These are phyloP conservation scores for Trifolium dubium DNA, from an alignment of 306 rosid species.

Conservation along the genomic window DNA sequence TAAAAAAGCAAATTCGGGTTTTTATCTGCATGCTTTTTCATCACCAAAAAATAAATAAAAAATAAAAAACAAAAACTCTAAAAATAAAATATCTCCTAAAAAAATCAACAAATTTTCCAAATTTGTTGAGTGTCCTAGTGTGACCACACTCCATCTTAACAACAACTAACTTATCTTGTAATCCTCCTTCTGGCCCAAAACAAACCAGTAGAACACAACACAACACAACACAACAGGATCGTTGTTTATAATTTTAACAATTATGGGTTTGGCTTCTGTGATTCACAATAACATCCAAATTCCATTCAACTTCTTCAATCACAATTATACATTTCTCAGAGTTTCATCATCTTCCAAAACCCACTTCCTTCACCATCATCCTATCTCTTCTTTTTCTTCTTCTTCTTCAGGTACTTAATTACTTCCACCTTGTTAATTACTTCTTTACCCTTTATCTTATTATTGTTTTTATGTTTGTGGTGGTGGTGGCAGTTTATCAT, in stretches of 20 bases:
- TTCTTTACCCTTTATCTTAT: not conserved
- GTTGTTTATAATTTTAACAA: not conserved
- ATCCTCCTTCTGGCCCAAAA: too few relatives aligned
- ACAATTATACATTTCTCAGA: not conserved
- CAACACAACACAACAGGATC: too few relatives aligned
- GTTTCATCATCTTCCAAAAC: slow-evolving; percentile 49
- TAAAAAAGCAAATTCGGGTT: too few relatives aligned
- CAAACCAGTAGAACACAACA: too few relatives aligned
- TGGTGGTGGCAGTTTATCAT: slow-evolving; percentile 45
- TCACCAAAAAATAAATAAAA: too few relatives aligned
- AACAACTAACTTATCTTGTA: too few relatives aligned
- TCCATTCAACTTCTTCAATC: slow-evolving; percentile 32
- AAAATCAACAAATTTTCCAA: too few relatives aligned
- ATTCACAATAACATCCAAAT: slow-evolving; percentile 50
- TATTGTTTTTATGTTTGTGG: not conserved
- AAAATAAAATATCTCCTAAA: too few relatives aligned
- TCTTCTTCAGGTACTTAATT: slow-evolving; percentile 52
- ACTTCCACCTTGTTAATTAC: slow-evolving; percentile 1
- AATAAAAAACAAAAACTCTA: too few relatives aligned
- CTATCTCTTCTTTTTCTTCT: slow-evolving; percentile 29
- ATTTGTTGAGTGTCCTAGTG: too few relatives aligned
- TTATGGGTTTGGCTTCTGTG: slow-evolving; percentile 74
- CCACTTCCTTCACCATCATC: slow-evolving; percentile 35
- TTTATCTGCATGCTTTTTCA: too few relatives aligned
- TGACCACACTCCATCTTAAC: too few relatives aligned